Evolutionary conservation across 1,284 basidiomycete species (phyloP), one percentile per base, ranked within the genome.

Genomic region (Clitocybe nebularis): DNA sequence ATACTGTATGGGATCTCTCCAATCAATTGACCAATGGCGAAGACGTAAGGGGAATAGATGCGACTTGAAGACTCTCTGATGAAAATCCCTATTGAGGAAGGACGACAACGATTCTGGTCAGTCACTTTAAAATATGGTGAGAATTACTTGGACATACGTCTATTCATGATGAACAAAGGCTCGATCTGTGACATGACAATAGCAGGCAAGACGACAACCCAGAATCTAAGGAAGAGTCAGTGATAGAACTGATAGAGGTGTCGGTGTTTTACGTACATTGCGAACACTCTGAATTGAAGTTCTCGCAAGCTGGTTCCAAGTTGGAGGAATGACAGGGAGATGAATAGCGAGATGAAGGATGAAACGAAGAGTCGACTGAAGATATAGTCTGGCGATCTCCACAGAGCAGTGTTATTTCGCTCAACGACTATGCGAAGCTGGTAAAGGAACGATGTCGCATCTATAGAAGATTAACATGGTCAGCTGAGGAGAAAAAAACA

Each of bases 221-320:
- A 85, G 69, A 83, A 86, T 41, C 79, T 84, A 45, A 1, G 29
- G 43, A 47, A 9, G 52, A 28, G 39, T 4, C 44, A 39, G 28
- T 29, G 57, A 40, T 5, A 22, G 37, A n/a, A 10, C 25, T 21
- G 38, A 1, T 32, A 19, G 3, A 10, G 9, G 5, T 5, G 21
- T 30, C 16, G 9, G 14, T 25, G 11, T 6, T 36, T 16, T 10
- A 66, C 79, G 54, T 49, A 82, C 82, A 88, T 79, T 19, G 72
- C 77, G 63, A 93, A 93, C 25, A 91, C 78, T 26, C 89, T 76
- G 69, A 92, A 94, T 58, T 97, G 88, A 20, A 96, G 66, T 36
- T 87, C 81, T 36, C 83, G 75, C 28, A 79, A 50, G 47, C 80
- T 82, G 34, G 54, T 60, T 3, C 70, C 71, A 16, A 93, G 71